Percentiles rank a stretch among this genome's conserved stretches.
phyloP scores from a whole-genome alignment of 441 rosid species.

The Euphorbia celastroides region DNA sequence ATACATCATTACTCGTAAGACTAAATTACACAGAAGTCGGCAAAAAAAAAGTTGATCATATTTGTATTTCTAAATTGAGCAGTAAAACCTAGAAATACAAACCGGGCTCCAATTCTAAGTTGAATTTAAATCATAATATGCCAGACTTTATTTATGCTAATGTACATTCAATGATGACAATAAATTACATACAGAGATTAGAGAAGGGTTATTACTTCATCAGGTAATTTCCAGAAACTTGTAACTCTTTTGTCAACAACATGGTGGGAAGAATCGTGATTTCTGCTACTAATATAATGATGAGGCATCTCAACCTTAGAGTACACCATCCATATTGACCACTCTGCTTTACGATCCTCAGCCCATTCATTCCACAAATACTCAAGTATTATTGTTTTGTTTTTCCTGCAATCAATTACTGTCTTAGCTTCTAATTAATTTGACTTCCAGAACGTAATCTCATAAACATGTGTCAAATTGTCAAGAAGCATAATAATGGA shows the following conservation, averaged over 20 bases:
- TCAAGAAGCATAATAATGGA: not conserved
- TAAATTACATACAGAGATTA: not conserved
- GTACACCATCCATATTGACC: conserved; percentile 98
- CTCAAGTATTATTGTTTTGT: conserved; percentile 52
- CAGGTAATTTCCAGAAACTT: conserved; percentile 55
- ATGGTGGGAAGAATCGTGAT: conserved; percentile 50
- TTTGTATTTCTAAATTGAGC: too few relatives aligned
- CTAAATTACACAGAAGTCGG: too few relatives aligned
- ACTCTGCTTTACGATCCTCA: conserved; percentile 79
- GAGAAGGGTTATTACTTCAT: conserved; percentile 43
- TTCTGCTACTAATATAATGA: conserved; percentile 66
- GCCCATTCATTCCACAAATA: conserved; percentile 68
- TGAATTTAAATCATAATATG: too few relatives aligned
- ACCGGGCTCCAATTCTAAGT: too few relatives aligned
- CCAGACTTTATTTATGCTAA: too few relatives aligned
- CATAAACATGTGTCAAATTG: not conserved
- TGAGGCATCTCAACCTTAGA: conserved; percentile 92
- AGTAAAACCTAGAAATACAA: too few relatives aligned
- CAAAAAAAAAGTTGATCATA: too few relatives aligned
- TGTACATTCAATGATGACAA: too few relatives aligned
- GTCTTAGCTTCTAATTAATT: not conserved
- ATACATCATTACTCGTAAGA: too few relatives aligned
- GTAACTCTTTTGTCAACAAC: conserved; percentile 50
- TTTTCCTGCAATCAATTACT: conserved; percentile 41
- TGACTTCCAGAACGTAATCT: not conserved